Base-by-base conservation (phyloP, 192 early-diverging fungal species). In the Mortierella hygrophila region DNA sequence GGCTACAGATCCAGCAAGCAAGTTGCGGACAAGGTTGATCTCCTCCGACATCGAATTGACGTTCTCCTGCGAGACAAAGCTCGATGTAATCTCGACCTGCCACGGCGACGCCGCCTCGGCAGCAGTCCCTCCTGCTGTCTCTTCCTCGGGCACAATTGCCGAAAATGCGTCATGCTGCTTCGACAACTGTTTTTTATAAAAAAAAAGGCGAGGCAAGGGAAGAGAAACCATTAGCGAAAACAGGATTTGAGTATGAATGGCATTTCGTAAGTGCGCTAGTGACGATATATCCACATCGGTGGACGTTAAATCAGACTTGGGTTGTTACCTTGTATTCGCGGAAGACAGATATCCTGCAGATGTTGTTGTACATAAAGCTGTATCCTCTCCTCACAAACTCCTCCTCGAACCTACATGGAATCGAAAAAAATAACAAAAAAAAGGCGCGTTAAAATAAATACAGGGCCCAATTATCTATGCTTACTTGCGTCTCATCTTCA, bases 301-400 rank as follows among this genome's bases (percentile, higher is more conserved):
- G 49, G 3, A 6, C 21, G 49, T 52, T 52, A 6, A 16, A 21
- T 21, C 2, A 6, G 49, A 4, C 18, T 21, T 20, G 49, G 1
- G 16, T 46, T 46, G 70, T 29, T 81, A 86, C 84, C 79, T 78
- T 86, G 76, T 86, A 86, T 47, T 81, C 80, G n/a, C 79, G 79
- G 49, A 75, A 86, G 37, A 86, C 78, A 0, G 84, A 86, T 86
- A 86, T 86, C 79, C 84, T 80, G 76, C 84, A 81, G 55, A 86
- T 74, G 32, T 86, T 86, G 76, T 80, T 80, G 46, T 81, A 86
- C 75, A 86, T 74, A 44, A 86, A 86, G 65, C 65, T 86, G 41
- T 86, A 86, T 86, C 84, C 84, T 18, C 79, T 70, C 42, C 79
- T 76, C 68, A 86, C 84, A 78, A 68, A 86, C 46, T 86, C 84